These are phyloP conservation scores for sweet orange (Citrus sinensis) DNA, from an alignment of 345 rosid genomes.

Conservation along the genomic window DVS_A1.0 CM039168.1:18735501-18736000, in stretches of 20 bases:
- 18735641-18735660: no score
- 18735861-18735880: background rate
- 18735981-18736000: background rate
- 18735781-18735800: background rate
- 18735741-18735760: background rate
- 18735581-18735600: no score
- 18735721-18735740: no score
- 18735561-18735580: no score
- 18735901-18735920: background rate
- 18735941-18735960: background rate
- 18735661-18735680: no score
- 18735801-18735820: background rate
- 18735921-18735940: background rate
- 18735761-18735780: background rate
- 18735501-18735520: no score
- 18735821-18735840: background rate
- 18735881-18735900: background rate
- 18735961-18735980: background rate
- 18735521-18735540: no score
- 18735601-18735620: no score
- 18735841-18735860: background rate
- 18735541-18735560: no score
- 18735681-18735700: background rate
- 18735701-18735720: background rate
- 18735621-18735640: no score